Evolutionary conservation across 1,284 basidiomycete genomes (phyloP).

Genomic region (Pseudozyma pruni): DNA sequence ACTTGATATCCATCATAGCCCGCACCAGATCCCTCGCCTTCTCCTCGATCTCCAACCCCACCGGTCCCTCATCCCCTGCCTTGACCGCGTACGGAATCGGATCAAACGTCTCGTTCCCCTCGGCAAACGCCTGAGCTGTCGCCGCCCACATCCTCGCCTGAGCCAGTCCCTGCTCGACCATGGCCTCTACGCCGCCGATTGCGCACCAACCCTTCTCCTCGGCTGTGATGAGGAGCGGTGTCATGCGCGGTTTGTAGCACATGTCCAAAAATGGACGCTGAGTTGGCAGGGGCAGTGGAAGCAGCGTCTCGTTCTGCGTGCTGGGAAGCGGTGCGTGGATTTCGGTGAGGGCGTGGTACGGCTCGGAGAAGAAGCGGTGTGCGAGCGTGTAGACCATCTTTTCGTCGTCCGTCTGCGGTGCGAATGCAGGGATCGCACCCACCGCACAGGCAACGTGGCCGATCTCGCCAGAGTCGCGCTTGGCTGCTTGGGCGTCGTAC

Average conservation of each 20-base stretch:
- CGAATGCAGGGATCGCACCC: constrained; percentile 64
- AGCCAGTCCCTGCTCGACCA: constrained; percentile 68
- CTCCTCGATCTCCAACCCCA: constrained; percentile 41
- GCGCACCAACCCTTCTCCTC: constrained; percentile 53
- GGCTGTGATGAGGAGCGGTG: constrained; percentile 60
- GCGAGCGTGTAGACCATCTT: constrained; percentile 64
- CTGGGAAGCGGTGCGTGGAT: background rate
- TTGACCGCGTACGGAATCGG: constrained; percentile 41
- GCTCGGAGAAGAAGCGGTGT: constrained; percentile 45
- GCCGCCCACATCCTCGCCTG: constrained; percentile 66
- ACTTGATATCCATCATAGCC: constrained; percentile 41
- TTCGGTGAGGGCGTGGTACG: constrained; percentile 8
- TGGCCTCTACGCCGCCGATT: constrained; percentile 66
- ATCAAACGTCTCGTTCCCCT: constrained; percentile 27
- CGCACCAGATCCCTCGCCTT: constrained; percentile 34
- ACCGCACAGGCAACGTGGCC: constrained; percentile 50
- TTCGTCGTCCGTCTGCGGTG: constrained; percentile 57
- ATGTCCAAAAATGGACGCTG: constrained; percentile 67
- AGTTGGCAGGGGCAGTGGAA: constrained; percentile 44
- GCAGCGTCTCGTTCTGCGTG: background rate
- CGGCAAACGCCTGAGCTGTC: constrained; percentile 29
- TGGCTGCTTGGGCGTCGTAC: constrained; percentile 26
- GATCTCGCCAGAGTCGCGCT: constrained; percentile 37
- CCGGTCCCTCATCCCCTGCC: constrained; percentile 44
- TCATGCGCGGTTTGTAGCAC: constrained; percentile 68